Evolutionary conservation across 139 green algal species (phyloP).

Genomic region (Nannochloris sp.): DNA sequence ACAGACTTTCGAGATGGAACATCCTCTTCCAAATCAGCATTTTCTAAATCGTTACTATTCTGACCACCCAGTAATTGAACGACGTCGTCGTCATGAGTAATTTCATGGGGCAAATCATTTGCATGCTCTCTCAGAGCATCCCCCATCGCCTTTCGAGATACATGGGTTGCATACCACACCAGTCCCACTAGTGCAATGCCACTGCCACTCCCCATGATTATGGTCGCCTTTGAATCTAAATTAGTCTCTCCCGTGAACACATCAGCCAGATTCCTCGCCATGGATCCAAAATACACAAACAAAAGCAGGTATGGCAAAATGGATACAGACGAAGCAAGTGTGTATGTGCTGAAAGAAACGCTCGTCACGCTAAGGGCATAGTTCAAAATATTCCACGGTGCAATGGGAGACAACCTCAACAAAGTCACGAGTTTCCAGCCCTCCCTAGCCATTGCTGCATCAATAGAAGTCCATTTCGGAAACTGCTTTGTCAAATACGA

Average conservation of each 20-base stretch:
- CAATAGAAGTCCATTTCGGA: constrained; percentile 41
- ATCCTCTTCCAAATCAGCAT: neutral
- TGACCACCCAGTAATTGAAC: constrained; percentile 14
- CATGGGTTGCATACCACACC: constrained; percentile 43
- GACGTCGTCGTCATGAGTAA: constrained; percentile 19
- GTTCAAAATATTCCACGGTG: constrained; percentile 58
- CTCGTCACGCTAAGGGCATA: constrained; percentile 39
- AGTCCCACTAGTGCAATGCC: constrained; percentile 25
- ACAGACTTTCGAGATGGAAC: neutral
- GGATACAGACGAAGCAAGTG: constrained; percentile 25
- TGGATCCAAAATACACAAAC: constrained; percentile 66
- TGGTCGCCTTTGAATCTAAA: constrained; percentile 9
- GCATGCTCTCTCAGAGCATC: constrained; percentile 11
- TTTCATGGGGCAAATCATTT: constrained; percentile 18
- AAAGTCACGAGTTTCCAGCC: constrained; percentile 56
- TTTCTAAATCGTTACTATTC: neutral
- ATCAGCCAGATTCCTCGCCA: constrained; percentile 45
- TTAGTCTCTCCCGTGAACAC: constrained; percentile 29
- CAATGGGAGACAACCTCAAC: constrained; percentile 41
- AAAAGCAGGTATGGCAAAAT: constrained; percentile 31
- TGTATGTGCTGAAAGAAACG: constrained; percentile 36
- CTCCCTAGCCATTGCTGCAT: constrained; percentile 32
- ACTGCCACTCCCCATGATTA: constrained; percentile 15
- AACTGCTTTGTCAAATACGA: constrained; percentile 32
- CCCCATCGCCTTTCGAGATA: constrained; percentile 21